Conservation (phyloP, 2,329 filamentous ascomycete species). For the Hyphodiscus sp. region DNA sequence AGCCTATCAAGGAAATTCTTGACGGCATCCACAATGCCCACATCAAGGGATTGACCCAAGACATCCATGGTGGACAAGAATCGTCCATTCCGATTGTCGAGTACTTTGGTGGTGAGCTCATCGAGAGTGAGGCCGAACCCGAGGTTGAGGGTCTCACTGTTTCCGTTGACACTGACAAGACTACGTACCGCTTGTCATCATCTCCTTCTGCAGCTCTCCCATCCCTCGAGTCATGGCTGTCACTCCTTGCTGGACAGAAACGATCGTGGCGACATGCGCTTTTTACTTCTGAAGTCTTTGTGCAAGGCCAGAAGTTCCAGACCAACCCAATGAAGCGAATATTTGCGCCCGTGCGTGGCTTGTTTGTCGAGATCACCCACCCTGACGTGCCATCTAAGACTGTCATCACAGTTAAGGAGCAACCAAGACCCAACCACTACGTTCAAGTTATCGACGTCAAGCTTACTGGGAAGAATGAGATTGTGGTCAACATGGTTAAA, state of each 20-base stretch:
- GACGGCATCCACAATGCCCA: slow-evolving; percentile 86
- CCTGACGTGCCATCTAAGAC: slow-evolving; percentile 81
- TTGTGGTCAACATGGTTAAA: slow-evolving; percentile 86
- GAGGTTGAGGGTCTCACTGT: slow-evolving; percentile 84
- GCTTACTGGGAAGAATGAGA: slow-evolving; percentile 68
- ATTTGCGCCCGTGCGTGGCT: slow-evolving; percentile 76
- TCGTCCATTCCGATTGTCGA: slow-evolving; percentile 76
- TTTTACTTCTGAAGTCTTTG: slow-evolving; percentile 86
- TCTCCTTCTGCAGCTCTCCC: slow-evolving; percentile 70
- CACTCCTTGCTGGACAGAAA: slow-evolving; percentile 75
- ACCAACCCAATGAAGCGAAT: slow-evolving; percentile 93
- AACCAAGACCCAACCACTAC: slow-evolving; percentile 77
- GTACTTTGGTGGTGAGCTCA: slow-evolving; percentile 88
- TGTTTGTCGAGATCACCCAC: slow-evolving; percentile 81
- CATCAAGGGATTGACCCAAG: slow-evolving; percentile 70
- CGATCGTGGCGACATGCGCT: slow-evolving; percentile 94
- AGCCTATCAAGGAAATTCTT: slow-evolving; percentile 91
- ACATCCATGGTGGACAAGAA: slow-evolving; percentile 71
- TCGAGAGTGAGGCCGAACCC: slow-evolving; percentile 62
- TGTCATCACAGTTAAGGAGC: slow-evolving; percentile 79
- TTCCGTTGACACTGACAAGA: slow-evolving; percentile 71
- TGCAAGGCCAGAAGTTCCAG: slow-evolving; percentile 95
- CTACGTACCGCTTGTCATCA: slow-evolving; percentile 75
- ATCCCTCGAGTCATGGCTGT: slow-evolving; percentile 75
- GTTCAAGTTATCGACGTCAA: slow-evolving; percentile 84